Conservation (phyloP, 2,329 filamentous ascomycete genomes). For the Davidsoniella australis region DNA sequence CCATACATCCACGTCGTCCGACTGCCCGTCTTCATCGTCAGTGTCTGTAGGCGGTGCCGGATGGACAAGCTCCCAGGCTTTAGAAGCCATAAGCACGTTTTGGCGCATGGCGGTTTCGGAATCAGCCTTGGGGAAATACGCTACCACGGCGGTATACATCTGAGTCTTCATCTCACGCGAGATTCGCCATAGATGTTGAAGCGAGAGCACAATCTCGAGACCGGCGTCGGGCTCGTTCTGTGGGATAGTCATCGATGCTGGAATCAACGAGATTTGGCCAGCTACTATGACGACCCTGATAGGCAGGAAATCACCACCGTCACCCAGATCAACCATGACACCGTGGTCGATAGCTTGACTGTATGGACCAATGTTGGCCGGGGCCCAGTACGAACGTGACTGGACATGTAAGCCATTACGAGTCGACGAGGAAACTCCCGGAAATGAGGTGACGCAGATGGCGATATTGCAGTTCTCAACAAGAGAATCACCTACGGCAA, state of each 20-base stretch:
- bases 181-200: constrained; percentile 84
- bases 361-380: constrained; percentile 93
- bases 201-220: constrained; percentile 49
- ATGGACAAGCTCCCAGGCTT: constrained; percentile 33
- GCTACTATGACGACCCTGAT: constrained; percentile 46
- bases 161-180: constrained; percentile 52
- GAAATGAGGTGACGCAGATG: constrained; percentile 33
- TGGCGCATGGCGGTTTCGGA: constrained; percentile 17
- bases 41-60: constrained; percentile 23
- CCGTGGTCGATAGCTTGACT: constrained; percentile 62
- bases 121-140: constrained; percentile 41
- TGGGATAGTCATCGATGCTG: constrained; percentile 55
- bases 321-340: constrained; percentile 15
- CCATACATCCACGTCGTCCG: constrained; percentile 47
- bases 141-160: constrained; percentile 61
- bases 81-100: constrained; percentile 26
- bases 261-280: constrained; percentile 80
- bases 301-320: constrained; percentile 46
- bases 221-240: constrained; percentile 18
- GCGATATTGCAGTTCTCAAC: constrained; percentile 42
- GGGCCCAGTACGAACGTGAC: constrained; percentile 89
- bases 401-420: constrained; percentile 70
- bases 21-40: constrained; percentile 23
- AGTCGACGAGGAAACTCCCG: constrained; percentile 15
- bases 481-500: constrained; percentile 55